phyloP scores from a whole-genome alignment of 1,284 basidiomycete genomes.

The Ustilago trichophora region DNA sequence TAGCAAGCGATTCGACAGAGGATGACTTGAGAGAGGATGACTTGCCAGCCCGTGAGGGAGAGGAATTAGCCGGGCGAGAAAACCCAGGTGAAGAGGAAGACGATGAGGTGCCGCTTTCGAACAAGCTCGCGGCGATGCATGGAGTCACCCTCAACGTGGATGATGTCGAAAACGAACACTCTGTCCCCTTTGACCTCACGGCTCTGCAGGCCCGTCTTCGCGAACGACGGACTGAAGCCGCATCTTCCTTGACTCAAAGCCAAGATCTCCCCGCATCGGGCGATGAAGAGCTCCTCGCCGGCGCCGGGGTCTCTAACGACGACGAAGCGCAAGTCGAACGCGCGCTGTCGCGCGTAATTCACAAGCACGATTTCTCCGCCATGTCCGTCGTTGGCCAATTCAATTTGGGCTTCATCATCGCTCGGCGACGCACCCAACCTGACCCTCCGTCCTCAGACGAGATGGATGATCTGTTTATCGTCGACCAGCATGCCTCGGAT shows the following conservation, averaged over 20 bases:
- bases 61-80: neutral
- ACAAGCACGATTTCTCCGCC: slow-evolving; percentile 81
- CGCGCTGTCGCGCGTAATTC: slow-evolving; percentile 83
- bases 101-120: slow-evolving; percentile 4
- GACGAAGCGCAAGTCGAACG: slow-evolving; percentile 75
- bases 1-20: neutral
- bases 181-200: slow-evolving; percentile 4
- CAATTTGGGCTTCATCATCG: slow-evolving; percentile 94
- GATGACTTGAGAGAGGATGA: neutral
- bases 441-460: slow-evolving; percentile 1
- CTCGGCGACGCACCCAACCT: slow-evolving; percentile 70
- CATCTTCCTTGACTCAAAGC: too few relatives aligned
- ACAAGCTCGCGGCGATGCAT: slow-evolving; percentile 7
- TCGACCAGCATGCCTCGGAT: slow-evolving; percentile 80
- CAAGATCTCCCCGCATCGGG: slow-evolving; percentile 3
- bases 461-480: slow-evolving; percentile 77
- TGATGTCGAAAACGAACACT: neutral
- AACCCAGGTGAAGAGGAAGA: neutral
- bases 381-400: slow-evolving; percentile 95
- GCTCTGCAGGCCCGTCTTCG: slow-evolving; percentile 4
- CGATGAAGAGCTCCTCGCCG: slow-evolving; percentile 52
- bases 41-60: neutral
- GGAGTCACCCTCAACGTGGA: neutral
- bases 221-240: too few relatives aligned
- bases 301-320: slow-evolving; percentile 74